Evolutionary conservation across 1,284 basidiomycete species (phyloP).

Genomic region (Ustilago loliicola): DNA sequence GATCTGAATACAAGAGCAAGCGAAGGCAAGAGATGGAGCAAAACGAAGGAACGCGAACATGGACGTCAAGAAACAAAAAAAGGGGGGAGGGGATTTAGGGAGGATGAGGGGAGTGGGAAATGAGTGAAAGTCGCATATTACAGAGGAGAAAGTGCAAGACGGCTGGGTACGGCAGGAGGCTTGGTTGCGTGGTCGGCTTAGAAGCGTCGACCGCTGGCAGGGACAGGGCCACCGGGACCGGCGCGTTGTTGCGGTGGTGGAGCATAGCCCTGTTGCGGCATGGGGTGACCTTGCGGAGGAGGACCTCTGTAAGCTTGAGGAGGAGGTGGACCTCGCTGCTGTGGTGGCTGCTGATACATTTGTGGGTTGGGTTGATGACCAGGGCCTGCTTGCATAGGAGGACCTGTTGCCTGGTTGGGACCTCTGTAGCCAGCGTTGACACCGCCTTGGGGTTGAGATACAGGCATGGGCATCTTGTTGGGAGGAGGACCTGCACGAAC

Average conservation of each 20-base stretch:
- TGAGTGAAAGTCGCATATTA: not conserved
- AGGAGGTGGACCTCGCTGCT: constrained; percentile 37
- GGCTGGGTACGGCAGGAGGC: not conserved
- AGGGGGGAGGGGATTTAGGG: not conserved
- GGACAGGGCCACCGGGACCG: constrained; percentile 32
- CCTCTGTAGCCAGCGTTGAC: constrained; percentile 40
- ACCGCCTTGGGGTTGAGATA: constrained; percentile 39
- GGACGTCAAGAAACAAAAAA: not conserved
- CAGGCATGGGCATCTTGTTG: constrained; percentile 38
- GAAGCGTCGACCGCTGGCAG: constrained; percentile 44
- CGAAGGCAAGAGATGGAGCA: constrained; percentile 2
- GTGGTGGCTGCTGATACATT: constrained; percentile 48
- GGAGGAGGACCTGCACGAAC: constrained; percentile 27
- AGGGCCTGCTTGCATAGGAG: constrained; percentile 32
- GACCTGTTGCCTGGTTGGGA: constrained; percentile 23
- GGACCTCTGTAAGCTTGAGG: constrained; percentile 37
- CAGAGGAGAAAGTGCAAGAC: not conserved
- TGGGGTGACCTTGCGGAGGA: constrained; percentile 26
- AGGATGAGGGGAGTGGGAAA: not conserved
- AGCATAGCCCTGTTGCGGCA: constrained; percentile 39
- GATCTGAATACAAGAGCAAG: constrained; percentile 22
- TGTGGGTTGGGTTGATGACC: constrained; percentile 48
- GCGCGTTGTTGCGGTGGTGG: constrained; percentile 36
- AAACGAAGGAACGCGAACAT: not conserved
- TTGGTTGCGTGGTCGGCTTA: constrained; percentile 1